Percentiles rank a stretch among this genome's conserved stretches.
phyloP scores from a whole-genome alignment of 2,329 filamentous ascomycete genomes.

The Chaetomiaceae sp. region DNA sequence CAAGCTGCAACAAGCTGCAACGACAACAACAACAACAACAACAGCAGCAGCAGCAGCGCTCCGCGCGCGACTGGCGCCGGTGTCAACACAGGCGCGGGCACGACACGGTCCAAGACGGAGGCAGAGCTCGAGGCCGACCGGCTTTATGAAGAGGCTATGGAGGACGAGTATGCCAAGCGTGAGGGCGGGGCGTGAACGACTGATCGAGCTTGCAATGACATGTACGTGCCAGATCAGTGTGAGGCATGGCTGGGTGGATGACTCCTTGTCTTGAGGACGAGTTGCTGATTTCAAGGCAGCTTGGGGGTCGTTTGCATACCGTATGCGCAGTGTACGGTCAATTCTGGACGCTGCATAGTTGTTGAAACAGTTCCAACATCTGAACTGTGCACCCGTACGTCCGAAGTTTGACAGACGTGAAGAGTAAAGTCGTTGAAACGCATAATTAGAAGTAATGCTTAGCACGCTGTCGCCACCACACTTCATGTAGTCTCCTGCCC shows the following conservation, averaged over 20 bases:
- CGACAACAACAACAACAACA: background rate
- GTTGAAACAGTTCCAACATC: too few species aligned
- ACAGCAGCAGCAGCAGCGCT: background rate
- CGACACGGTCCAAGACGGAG: slow-evolving; percentile 42
- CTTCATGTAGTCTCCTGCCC: slow-evolving; percentile 1
- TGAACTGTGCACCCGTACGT: too few species aligned
- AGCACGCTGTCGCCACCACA: too few species aligned
- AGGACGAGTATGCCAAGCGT: slow-evolving; percentile 51
- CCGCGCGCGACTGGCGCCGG: slow-evolving; percentile 35
- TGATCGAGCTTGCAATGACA: background rate
- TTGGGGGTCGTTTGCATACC: too few species aligned
- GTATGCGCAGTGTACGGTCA: too few species aligned
- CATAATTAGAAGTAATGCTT: too few species aligned
- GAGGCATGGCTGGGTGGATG: background rate
- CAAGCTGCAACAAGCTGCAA: too few species aligned
- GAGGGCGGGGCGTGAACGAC: slow-evolving; percentile 42
- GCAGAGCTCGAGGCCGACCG: slow-evolving; percentile 45
- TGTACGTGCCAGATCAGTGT: background rate
- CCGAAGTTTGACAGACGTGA: too few species aligned
- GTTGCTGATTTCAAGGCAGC: too few species aligned
- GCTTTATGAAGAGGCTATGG: slow-evolving; percentile 46
- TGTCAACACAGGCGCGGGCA: slow-evolving; percentile 43
- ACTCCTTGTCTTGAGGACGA: too few species aligned
- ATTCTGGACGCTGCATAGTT: too few species aligned
- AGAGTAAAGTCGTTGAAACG: too few species aligned